Conservation (phyloP, 139 green algal genomes). For the Raphidocelis subcapitata region DNA sequence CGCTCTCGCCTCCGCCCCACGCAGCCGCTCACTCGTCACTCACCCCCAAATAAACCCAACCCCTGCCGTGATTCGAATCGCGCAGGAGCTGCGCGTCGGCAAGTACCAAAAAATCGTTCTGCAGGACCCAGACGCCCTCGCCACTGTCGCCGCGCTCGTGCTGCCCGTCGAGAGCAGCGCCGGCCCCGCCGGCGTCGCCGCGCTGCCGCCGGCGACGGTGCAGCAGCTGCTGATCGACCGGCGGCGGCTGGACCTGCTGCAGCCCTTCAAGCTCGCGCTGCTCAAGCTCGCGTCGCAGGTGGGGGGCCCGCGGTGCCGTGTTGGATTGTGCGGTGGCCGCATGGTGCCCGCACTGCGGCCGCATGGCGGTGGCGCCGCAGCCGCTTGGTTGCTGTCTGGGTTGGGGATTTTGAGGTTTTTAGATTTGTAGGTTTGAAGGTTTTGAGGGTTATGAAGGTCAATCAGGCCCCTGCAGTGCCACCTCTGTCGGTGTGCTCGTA, state of each 20-base stretch:
- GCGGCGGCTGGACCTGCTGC: slow-evolving; percentile 60
- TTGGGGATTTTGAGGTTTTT: neutral
- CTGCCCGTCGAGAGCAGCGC: slow-evolving; percentile 61
- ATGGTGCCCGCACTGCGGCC: too few species aligned
- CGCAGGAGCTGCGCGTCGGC: slow-evolving; percentile 68
- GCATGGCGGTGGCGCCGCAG: too few species aligned
- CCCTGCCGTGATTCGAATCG: neutral
- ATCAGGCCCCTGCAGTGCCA: too few species aligned
- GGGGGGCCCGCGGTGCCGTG: too few species aligned
- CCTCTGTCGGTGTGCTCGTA: too few species aligned
- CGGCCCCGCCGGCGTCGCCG: slow-evolving; percentile 45
- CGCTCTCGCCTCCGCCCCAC: neutral
- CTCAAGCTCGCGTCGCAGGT: slow-evolving; percentile 77
- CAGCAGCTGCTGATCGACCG: slow-evolving; percentile 66
- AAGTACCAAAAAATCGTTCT: slow-evolving; percentile 61
- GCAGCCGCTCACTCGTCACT: slow-evolving; percentile 7
- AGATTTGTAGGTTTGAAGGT: too few species aligned
- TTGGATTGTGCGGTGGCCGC: too few species aligned
- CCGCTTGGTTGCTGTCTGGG: too few species aligned
- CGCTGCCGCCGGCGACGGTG: slow-evolving; percentile 66
- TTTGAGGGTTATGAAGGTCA: too few species aligned
- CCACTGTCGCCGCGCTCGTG: slow-evolving; percentile 59
- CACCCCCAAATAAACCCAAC: neutral
- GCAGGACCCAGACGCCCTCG: slow-evolving; percentile 50
- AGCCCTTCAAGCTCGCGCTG: slow-evolving; percentile 79